Evolutionary conservation across 2,329 filamentous ascomycete genomes (phyloP), one percentile per base, ranked within the genome.

Genomic region (Pyrenochaeta sp.): DNA sequence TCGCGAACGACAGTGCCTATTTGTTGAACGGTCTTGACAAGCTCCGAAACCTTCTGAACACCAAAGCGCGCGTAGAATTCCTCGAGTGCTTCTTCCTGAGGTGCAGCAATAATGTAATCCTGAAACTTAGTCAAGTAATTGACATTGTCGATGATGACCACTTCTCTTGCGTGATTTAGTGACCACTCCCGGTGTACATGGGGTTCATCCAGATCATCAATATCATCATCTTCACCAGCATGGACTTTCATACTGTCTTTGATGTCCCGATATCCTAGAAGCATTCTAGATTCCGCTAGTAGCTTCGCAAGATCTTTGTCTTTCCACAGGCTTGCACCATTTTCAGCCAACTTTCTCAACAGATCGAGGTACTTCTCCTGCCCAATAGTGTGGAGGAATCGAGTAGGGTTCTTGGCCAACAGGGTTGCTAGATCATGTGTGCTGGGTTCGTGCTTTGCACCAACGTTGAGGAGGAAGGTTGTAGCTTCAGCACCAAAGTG

Each of bases 401-500:
- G 84, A 3, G 88, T 87, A 2, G 94, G 93, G 65, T 96, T 91
- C 42, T 80, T 83, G 39, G 90, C 89, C n/a, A 94, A 81, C 71
- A 95, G 84, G 26, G 83, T 80, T 4, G 92, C 93, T 55, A 99
- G 83, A 69, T 99, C 94, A 3, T 83, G 69, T 59, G 89, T 94
- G 3, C 88, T 95, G 3, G 94, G 94, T 69, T 99, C 93, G 51
- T 84, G 86, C 71, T 96, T 96, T 3, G 91, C 93, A 7, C 94
- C 94, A 53, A 92, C 90, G 51, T 89, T 89, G 58, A 91, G 83
- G 13, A 99, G 75, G 62, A 99, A 99, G 0, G 88, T 79, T 61
- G 97, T 97, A 2, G 90, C 93, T 65, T 93, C 86, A 22, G 80
- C 75, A 0, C 93, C 91, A 73, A 96, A 99, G 67, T 97, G 89